Conservation (phyloP, 768 basidiomycete genomes). For the Mrakia hoshinonis region DNA sequence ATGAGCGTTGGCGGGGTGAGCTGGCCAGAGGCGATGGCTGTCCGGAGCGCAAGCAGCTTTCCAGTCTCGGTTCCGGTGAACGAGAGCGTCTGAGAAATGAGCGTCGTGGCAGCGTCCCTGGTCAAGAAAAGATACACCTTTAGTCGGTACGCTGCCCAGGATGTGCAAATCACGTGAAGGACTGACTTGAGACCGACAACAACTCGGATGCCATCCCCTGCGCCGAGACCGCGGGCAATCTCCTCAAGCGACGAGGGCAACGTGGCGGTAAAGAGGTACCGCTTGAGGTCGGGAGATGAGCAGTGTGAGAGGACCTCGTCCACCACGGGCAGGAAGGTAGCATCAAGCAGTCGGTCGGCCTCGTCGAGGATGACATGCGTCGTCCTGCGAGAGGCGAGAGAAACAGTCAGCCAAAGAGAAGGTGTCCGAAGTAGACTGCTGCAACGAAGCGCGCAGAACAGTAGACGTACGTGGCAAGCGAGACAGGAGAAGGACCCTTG, state of each 20-base stretch:
- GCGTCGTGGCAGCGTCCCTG: constrained; percentile 87
- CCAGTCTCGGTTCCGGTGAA: constrained; percentile 90
- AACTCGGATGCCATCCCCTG: constrained; percentile 68
- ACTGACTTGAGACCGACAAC: constrained; percentile 94
- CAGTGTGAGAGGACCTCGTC: constrained; percentile 79
- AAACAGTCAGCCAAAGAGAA: too few relatives aligned
- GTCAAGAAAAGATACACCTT: not conserved
- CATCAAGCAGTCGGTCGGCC: constrained; percentile 80
- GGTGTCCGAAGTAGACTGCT: not conserved
- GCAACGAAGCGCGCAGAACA: not conserved
- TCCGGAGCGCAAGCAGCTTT: constrained; percentile 80
- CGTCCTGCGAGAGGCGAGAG: constrained; percentile 46
- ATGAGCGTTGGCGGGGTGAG: constrained; percentile 86
- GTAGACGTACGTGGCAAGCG: constrained; percentile 33
- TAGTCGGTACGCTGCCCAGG: not conserved
- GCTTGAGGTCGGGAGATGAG: constrained; percentile 59
- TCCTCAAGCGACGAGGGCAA: constrained; percentile 81
- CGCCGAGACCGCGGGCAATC: constrained; percentile 73
- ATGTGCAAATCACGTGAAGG: not conserved
- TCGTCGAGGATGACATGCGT: constrained; percentile 80
- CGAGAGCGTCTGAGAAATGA: constrained; percentile 77
- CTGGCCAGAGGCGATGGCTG: constrained; percentile 56
- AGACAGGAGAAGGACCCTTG: constrained; percentile 43
- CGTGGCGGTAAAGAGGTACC: constrained; percentile 89
- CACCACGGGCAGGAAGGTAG: constrained; percentile 78